Percentiles rank a stretch among this genome's conserved stretches.
Conservation (phyloP, 2,329 filamentous ascomycete species). For the Phymatotrichopsis omnivora region DNA sequence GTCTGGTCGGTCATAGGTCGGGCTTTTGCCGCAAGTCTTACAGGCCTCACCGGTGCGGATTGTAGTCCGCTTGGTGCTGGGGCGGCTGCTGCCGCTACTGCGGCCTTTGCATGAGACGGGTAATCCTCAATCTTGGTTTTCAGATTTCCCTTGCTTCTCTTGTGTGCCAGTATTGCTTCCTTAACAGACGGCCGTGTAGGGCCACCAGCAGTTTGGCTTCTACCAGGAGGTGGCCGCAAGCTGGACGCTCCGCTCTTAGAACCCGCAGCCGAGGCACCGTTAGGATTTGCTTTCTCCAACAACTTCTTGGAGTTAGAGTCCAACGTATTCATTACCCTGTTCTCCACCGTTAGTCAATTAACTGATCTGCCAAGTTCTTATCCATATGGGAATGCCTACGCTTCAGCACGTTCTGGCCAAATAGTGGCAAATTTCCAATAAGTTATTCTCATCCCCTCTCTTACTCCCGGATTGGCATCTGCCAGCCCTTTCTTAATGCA, state of each 20-base stretch:
- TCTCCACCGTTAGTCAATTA: conserved; percentile 28
- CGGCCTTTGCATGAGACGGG: conserved; percentile 22
- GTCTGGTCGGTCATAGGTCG: conserved; percentile 10
- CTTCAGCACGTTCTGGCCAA: conserved; percentile 69
- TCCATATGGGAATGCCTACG: conserved; percentile 45
- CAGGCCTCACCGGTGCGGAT: conserved; percentile 49
- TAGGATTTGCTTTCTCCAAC: conserved; percentile 77
- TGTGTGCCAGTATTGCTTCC: conserved; percentile 76
- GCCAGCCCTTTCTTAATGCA: conserved; percentile 78
- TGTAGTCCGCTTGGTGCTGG: conserved; percentile 40
- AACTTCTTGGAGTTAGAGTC: conserved; percentile 69
- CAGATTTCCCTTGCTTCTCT: conserved; percentile 39
- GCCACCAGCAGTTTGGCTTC: conserved; percentile 40
- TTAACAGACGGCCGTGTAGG: conserved; percentile 57
- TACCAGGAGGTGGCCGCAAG: conserved; percentile 40
- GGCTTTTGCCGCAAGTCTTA: conserved; percentile 18
- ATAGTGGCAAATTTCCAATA: conserved; percentile 74
- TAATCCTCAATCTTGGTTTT: conserved; percentile 23
- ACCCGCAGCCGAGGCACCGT: conserved; percentile 45
- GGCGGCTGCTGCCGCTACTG: conserved; percentile 33
- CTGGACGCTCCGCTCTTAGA: conserved; percentile 50
- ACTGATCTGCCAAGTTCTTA: neutral
- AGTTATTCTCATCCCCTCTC: conserved; percentile 72
- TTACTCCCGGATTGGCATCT: conserved; percentile 81
- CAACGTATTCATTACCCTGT: conserved; percentile 65